Conservation (phyloP, 1,139 yeast species). For the Saccharomyces pastorianus region DNA sequence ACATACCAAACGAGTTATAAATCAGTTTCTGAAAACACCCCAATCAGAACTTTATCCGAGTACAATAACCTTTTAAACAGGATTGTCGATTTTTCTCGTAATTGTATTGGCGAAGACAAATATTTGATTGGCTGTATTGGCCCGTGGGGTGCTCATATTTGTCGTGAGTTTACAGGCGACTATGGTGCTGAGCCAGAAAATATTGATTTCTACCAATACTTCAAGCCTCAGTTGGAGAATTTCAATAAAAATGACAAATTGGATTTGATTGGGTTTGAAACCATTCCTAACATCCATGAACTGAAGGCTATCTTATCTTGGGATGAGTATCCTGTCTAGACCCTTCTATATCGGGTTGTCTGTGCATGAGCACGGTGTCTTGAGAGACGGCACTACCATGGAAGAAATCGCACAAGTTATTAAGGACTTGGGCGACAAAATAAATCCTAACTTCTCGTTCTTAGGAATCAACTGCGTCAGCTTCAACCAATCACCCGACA, state of each 20-base stretch:
- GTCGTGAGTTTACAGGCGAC: constrained; percentile 61
- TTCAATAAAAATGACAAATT: constrained; percentile 21
- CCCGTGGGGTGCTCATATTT: constrained; percentile 63
- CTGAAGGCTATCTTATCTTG: constrained; percentile 24
- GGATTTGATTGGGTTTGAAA: constrained; percentile 27
- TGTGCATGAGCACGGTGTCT: constrained; percentile 19
- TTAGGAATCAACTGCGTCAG: constrained; percentile 28
- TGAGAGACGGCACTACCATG: constrained; percentile 28
- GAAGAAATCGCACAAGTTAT: constrained; percentile 16
- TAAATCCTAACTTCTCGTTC: constrained; percentile 18
- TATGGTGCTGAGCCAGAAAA: constrained; percentile 29
- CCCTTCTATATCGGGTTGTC: constrained; percentile 27
- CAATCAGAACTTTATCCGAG: constrained; percentile 25
- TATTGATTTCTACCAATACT: constrained; percentile 23
- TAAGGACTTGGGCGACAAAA: constrained; percentile 36
- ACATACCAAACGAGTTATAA: constrained; percentile 51
- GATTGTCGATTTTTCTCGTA: constrained; percentile 23
- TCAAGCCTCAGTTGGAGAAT: constrained; percentile 22
- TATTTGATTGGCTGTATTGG: constrained; percentile 56
- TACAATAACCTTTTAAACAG: constrained; percentile 24
- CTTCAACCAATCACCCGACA: constrained; percentile 18
- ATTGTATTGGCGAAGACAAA: constrained; percentile 27
- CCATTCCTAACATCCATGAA: constrained; percentile 27
- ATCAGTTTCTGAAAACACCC: constrained; percentile 21
- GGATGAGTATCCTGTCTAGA: constrained; percentile 19